Conservation (phyloP, 768 basidiomycete species). For the Lenzites betulinus region DNA sequence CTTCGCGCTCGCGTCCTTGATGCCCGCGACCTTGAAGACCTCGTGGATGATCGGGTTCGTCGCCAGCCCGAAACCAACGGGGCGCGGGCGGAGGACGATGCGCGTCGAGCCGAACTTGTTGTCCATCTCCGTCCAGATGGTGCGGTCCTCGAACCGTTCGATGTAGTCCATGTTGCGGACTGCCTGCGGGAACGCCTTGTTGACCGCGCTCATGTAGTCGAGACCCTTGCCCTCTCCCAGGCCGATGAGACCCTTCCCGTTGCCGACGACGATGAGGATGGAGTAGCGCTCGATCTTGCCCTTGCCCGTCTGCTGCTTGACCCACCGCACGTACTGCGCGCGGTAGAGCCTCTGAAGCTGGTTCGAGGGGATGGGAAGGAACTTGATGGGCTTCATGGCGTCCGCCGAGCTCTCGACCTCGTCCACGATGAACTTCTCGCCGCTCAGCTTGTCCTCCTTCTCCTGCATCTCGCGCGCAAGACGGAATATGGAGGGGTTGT, state of each 20-base stretch:
- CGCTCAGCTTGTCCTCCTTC: constrained; percentile 30
- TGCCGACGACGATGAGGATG: constrained; percentile 72
- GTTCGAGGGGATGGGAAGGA: constrained; percentile 35
- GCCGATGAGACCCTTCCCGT: constrained; percentile 83
- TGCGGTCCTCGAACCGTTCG: constrained; percentile 90
- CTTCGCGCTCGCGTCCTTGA: constrained; percentile 94
- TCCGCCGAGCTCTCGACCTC: constrained; percentile 21
- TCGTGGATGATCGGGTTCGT: constrained; percentile 90
- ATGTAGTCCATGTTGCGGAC: constrained; percentile 90
- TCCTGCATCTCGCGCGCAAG: constrained; percentile 31
- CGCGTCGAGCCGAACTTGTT: constrained; percentile 84
- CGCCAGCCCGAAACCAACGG: constrained; percentile 89
- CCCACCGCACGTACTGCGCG: constrained; percentile 53
- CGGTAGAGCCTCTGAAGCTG: constrained; percentile 40
- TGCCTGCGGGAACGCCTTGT: constrained; percentile 66
- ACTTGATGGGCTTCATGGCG: constrained; percentile 30
- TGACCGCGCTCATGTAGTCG: constrained; percentile 52
- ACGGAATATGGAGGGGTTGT: constrained; percentile 70
- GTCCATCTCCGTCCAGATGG: constrained; percentile 90
- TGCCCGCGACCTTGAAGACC: constrained; percentile 89
- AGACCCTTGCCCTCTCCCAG: constrained; percentile 79
- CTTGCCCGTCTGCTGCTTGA: constrained; percentile 91
- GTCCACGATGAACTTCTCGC: constrained; percentile 32
- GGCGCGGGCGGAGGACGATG: constrained; percentile 77
- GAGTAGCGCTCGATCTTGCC: constrained; percentile 76